These are phyloP conservation scores for Echeveria elegans DNA, from an alignment of 164 flowering plant genomes.

Conservation along the genomic window DNA sequence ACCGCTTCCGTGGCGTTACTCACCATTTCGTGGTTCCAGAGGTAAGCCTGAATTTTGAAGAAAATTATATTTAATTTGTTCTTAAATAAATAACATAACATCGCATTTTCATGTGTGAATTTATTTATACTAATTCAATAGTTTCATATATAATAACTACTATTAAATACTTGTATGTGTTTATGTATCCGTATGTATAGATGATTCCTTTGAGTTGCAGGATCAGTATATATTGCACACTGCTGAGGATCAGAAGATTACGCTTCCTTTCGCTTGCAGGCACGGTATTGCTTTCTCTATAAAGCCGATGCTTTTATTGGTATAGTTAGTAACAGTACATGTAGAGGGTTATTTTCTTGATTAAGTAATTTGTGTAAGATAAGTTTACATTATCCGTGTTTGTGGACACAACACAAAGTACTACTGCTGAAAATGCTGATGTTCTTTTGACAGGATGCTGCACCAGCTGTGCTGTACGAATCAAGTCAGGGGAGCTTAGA, in stretches of 20 bases:
- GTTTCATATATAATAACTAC: too few species aligned
- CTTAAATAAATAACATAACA: not conserved
- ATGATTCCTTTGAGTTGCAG: too few species aligned
- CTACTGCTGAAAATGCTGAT: not conserved
- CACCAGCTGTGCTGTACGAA: slow-evolving; percentile 91
- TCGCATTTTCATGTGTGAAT: not conserved
- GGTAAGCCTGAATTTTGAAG: slow-evolving; percentile 23
- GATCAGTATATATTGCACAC: slow-evolving; percentile 92
- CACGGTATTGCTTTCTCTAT: slow-evolving; percentile 55
- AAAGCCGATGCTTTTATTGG: not conserved
- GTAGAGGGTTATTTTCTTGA: too few species aligned
- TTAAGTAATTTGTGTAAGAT: too few species aligned
- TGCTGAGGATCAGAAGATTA: slow-evolving; percentile 75
- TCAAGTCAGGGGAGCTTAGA: slow-evolving; percentile 78
- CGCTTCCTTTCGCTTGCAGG: slow-evolving; percentile 97
- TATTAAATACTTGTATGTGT: too few species aligned
- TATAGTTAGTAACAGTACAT: too few species aligned
- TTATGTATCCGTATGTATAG: too few species aligned
- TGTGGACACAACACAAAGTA: too few species aligned
- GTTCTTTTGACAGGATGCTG: slow-evolving; percentile 60
- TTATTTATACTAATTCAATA: too few species aligned
- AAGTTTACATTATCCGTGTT: too few species aligned
- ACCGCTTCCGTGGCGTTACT: slow-evolving; percentile 60
- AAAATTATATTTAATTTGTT: not conserved
- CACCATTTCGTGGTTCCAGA: slow-evolving; percentile 87